Base-by-base conservation (phyloP, 345 rosid genomes). In the Acer negundo region DNA sequence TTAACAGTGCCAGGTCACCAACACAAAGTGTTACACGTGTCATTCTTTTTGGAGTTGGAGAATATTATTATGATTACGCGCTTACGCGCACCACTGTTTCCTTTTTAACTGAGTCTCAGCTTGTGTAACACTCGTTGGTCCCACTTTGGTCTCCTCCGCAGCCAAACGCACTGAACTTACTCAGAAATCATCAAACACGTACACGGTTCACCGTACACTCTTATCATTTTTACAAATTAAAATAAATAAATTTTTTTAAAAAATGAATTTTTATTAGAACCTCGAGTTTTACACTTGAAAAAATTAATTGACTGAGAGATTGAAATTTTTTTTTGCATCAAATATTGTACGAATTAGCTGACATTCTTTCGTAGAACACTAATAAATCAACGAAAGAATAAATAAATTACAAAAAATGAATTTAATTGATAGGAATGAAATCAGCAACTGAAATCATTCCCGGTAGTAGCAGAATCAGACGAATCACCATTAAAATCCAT, bases 401-500 rank as follows among this genome's bases (percentile, higher is more conserved):
- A 15, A 58, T 8, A 59, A 28, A n/a, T n/a, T n/a, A n/a, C n/a
- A 56, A 35, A 70, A 51, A 2, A 40, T 12, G 46, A 68, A 20
- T 23, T 1, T 2, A 28, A 53, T 10, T 23, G 3, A 3, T 10
- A 10, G 1, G 0, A 67, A 59, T 35, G 63, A 19, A 1, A 73
- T 75, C 28, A 73, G 16, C 8, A 64, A 78, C 78, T 59, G 40
- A 9, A 42, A 24, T 49, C 67, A 46, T 58, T 77, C 22, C 79
- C 77, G 7, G 74, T 76, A 12, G 78, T 78, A 16, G 82, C 85
- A 44, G 93, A 94, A 84, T 91, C 97, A 1, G 97, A 87, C 0
- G 97, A 91, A 77, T 81, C 81, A 0, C 87, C 87, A 31, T 82
- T 81, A 68, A 84, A 84, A 76, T 88, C 95, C 92, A 92, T 81